Evolutionary conservation across 176 grass and related monocot genomes (phyloP).

Genomic region (Musa troglodytarum): DNA sequence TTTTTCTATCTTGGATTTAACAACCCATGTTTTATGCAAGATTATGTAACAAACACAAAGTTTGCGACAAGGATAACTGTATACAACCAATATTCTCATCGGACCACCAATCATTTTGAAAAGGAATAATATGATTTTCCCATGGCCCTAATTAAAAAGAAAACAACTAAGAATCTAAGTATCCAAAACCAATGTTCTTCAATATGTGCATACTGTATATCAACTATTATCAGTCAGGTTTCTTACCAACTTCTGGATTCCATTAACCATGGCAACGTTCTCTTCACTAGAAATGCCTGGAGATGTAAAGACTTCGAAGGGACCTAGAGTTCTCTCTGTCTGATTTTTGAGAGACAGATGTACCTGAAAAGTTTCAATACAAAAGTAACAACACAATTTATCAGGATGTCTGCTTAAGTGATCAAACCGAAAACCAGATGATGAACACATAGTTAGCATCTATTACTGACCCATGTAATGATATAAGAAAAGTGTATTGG

Average conservation of each 20-base stretch:
- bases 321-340: conserved; percentile 83
- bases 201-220: neutral
- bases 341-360: conserved; percentile 71
- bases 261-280: conserved; percentile 73
- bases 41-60: no score
- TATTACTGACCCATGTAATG: no score
- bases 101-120: no score
- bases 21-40: no score
- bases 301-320: conserved; percentile 87
- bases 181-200: no score
- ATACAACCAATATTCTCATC: no score
- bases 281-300: conserved; percentile 46
- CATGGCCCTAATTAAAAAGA: no score
- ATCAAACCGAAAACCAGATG: neutral
- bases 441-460: neutral
- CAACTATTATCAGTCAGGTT: conserved; percentile 12
- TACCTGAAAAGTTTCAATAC: conserved; percentile 33
- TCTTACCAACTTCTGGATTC: conserved; percentile 91
- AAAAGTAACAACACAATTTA: neutral
- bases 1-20: no score
- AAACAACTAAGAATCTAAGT: no score
- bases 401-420: neutral
- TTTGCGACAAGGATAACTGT: no score
- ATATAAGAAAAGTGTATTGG: no score
- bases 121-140: no score